A percentile compares a stretch with the other conserved stretches of the same genome.
Conservation (phyloP, 208 protist species). For the Trypanosoma lewisi region DNA sequence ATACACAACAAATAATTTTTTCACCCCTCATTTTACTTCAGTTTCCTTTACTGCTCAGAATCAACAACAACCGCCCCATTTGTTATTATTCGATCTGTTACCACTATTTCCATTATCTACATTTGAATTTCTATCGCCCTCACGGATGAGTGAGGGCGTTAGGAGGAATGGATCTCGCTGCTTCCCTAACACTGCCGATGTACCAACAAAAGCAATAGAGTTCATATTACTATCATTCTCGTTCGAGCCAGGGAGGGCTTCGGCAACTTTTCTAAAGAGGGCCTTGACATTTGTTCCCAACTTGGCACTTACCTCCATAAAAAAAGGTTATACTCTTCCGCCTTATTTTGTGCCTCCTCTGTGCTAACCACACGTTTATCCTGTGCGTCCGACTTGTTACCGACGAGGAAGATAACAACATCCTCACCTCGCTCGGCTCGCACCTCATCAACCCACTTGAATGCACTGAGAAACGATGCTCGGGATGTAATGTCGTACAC, state of each 20-base stretch:
- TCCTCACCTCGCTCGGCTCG: slow-evolving; percentile 93
- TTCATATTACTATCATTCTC: background rate
- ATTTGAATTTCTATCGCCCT: background rate
- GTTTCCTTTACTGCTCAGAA: too few relatives aligned
- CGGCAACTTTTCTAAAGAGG: slow-evolving; percentile 72
- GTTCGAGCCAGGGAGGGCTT: slow-evolving; percentile 37
- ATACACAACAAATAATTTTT: background rate
- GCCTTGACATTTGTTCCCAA: slow-evolving; percentile 71
- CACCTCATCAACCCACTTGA: slow-evolving; percentile 98
- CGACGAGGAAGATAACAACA: slow-evolving; percentile 96
- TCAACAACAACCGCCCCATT: slow-evolving; percentile 8
- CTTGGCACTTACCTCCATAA: slow-evolving; percentile 96
- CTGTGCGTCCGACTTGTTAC: slow-evolving; percentile 96
- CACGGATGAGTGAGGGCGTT: slow-evolving; percentile 27
- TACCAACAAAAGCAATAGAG: background rate
- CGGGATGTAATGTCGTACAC: slow-evolving; percentile 98
- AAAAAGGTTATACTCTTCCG: slow-evolving; percentile 90
- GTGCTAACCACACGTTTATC: slow-evolving; percentile 73
- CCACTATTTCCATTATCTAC: background rate
- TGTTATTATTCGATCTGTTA: background rate
- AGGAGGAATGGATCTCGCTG: slow-evolving; percentile 42
- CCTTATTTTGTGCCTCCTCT: slow-evolving; percentile 91
- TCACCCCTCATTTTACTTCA: background rate
- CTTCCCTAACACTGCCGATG: slow-evolving; percentile 5
- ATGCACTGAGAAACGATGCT: slow-evolving; percentile 90